Conservation (phyloP, 768 basidiomycete genomes). For the Cystobasidium onofrii region DNA sequence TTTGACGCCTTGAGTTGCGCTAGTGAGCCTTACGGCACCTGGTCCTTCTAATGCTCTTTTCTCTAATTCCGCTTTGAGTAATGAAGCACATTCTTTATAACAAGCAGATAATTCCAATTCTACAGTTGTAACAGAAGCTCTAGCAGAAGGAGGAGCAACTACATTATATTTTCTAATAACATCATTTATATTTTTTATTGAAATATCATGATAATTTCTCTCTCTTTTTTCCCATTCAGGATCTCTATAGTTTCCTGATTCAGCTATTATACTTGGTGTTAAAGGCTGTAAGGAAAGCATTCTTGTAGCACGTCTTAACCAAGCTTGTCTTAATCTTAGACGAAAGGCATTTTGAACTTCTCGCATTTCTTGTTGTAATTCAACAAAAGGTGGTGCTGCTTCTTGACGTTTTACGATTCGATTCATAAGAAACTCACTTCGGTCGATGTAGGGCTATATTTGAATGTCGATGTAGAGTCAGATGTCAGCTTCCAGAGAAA, state of each 20-base stretch:
- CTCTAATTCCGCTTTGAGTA: slow-evolving; percentile 8
- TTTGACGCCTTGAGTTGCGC: not conserved
- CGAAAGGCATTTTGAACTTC: slow-evolving; percentile 19
- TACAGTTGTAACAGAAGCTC: not conserved
- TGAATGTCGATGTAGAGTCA: too few relatives aligned
- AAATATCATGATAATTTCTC: slow-evolving; percentile 25
- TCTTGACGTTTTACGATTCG: slow-evolving; percentile 33
- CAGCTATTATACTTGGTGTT: slow-evolving; percentile 21
- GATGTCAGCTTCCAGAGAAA: too few relatives aligned
- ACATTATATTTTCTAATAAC: slow-evolving; percentile 29
- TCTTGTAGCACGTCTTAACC: slow-evolving; percentile 31
- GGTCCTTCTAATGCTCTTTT: not conserved
- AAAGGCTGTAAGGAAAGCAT: slow-evolving; percentile 29
- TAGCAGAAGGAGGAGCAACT: slow-evolving; percentile 26
- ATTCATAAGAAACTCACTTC: slow-evolving; percentile 32
- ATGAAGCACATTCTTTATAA: not conserved
- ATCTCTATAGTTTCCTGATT: slow-evolving; percentile 15
- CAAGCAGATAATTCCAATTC: slow-evolving; percentile 5
- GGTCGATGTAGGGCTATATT: slow-evolving; percentile 31
- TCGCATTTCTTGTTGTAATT: slow-evolving; percentile 30
- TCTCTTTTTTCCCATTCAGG: slow-evolving; percentile 31
- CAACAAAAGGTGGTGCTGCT: slow-evolving; percentile 35
- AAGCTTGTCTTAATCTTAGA: slow-evolving; percentile 1
- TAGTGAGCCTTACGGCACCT: not conserved
- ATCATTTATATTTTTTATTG: slow-evolving; percentile 21